Base-by-base conservation (phyloP, 495 filamentous ascomycete genomes). In the Bombardia bombarda region DNA sequence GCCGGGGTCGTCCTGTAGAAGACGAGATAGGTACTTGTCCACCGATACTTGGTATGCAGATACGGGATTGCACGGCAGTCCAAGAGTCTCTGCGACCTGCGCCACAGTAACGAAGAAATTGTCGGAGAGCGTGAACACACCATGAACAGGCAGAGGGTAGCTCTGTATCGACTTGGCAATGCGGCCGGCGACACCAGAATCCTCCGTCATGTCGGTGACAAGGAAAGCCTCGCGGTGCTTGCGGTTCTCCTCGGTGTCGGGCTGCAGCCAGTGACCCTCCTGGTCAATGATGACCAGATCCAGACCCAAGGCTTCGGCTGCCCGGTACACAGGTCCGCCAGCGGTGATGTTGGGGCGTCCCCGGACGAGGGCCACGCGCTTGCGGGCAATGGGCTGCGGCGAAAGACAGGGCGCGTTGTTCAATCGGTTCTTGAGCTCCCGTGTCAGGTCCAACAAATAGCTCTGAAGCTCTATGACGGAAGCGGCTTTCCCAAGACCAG, bases 201-300 rank as follows among this genome's bases (percentile, higher is more conserved):
- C 59, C 3, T 57, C 57, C 8, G 59, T 60, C 40, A 66, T 55
- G 46, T 61, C 51, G 3, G 56, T 49, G 6, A 51, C 48, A 2
- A 66, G 38, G 34, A 66, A 66, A 4, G 52, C 55, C 37, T 68
- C 58, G 28, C 63, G 66, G 47, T 52, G 60, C 38, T 60, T 47
- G 9, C 42, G 49, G 40, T 63, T 67, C 12, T 63, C 51, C 5
- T 37, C 30, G 0, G 54, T 57, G 18, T 50, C 42, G 5, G 46
- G 47, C 50, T 66, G 53, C 17, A 77, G 49, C 73, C 73, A 75
- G 40, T 73, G 66, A 1, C 70, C 68, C 2, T 59, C 51, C 5
- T 65, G 56, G 36, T 74, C 70, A 17, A 77, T 46, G 18, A 74
- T 57, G 5, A 75, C 61, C 1, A 77, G 52, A 7, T 64, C 55